Base-by-base conservation (phyloP, 225 moss, liverwort and hornwort species). In the Neckera pumila region DNA sequence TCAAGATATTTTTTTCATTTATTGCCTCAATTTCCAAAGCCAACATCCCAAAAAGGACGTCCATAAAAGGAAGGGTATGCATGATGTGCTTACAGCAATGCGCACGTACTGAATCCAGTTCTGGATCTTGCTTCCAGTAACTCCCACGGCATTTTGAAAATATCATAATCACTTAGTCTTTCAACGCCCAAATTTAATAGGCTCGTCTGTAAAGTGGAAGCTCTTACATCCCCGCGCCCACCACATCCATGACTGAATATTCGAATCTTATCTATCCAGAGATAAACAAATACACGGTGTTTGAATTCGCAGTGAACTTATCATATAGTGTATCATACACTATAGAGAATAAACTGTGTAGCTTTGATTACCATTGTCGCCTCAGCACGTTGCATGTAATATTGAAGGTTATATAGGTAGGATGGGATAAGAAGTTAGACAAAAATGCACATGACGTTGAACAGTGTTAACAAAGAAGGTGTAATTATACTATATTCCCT, bases 101-200 rank as follows among this genome's bases (percentile, higher is more conserved):
- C 95, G 95, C 95, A 90, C 95, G 89, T 93, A 95, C 88, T 95
- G 95, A 87, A 97, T 97, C 98, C 98, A 98, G 82, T 92, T 95
- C 77, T 92, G 94, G 89, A 97, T 94, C 87, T 96, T 97, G 75
- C 95, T 89, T 98, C 97, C 40, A 96, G 92, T 38, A 91, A 91
- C 86, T 98, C 97, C 98, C 97, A 96, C 82, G 96, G 93, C 97
- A 97, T 94, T 84, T 97, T 95, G 82, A 96, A 95, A 82, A 97
- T 94, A 90, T 96, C 95, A 69, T 96, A 96, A 92, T 93, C 95
- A 80, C 92, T 98, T 89, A 95, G 84, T 70, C 93, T 98, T 93
- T 97, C 96, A 83, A 96, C 98, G 60, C 96, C 98, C 66, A 98
- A 92, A 76, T 95, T 98, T 81, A 75, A 89, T 84, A 98, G 87